phyloP scores from a whole-genome alignment of 768 basidiomycete species.

The Phylloporus sp. region DNA sequence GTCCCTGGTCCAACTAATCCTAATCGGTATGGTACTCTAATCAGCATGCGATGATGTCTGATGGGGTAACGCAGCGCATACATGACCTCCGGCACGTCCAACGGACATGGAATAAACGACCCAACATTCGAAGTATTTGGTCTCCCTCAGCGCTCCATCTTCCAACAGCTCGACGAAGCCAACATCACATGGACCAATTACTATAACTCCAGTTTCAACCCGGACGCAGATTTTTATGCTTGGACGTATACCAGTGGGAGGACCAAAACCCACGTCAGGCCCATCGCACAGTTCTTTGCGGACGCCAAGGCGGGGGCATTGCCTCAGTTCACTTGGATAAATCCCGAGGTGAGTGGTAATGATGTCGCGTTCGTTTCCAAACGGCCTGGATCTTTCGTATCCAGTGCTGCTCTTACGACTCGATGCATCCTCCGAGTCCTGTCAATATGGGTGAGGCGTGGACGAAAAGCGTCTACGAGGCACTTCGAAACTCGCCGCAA shows the following conservation, averaged over 20 bases:
- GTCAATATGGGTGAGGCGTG: constrained; percentile 24
- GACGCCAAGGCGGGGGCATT: constrained; percentile 21
- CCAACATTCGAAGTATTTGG: constrained; percentile 13
- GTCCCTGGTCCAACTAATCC: constrained; percentile 26
- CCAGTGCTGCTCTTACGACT: constrained; percentile 22
- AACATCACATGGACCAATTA: constrained; percentile 25
- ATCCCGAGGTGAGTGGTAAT: constrained; percentile 19
- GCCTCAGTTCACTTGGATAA: constrained; percentile 26
- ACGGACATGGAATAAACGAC: constrained; percentile 22
- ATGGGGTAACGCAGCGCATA: constrained; percentile 13
- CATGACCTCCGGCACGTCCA: constrained; percentile 24
- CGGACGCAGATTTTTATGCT: constrained; percentile 20
- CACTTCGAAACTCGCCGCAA: constrained; percentile 22
- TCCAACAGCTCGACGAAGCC: constrained; percentile 24
- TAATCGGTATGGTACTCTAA: constrained; percentile 14
- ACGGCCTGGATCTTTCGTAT: not conserved
- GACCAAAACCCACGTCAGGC: constrained; percentile 12
- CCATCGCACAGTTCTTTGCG: constrained; percentile 14
- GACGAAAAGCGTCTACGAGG: constrained; percentile 22
- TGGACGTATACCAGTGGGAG: constrained; percentile 20
- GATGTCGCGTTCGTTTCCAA: not conserved
- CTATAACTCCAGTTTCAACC: constrained; percentile 26
- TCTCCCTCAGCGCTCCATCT: constrained; percentile 26
- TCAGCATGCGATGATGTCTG: not conserved
- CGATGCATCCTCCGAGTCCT: constrained; percentile 26